A percentile compares a stretch with the other conserved stretches of the same genome.
phyloP scores from a whole-genome alignment of 371 early-diverging fungal species.

The Mortierella sp. region DNA sequence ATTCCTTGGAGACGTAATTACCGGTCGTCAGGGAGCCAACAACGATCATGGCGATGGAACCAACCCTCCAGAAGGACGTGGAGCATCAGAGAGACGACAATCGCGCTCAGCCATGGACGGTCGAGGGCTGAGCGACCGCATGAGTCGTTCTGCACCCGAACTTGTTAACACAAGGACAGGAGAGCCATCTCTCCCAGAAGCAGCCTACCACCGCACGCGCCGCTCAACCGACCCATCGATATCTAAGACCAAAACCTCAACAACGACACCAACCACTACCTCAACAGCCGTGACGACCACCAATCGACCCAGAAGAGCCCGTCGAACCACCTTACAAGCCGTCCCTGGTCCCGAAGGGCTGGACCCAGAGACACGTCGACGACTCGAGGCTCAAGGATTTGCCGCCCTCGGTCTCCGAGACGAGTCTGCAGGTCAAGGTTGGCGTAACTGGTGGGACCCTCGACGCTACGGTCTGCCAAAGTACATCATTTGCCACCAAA shows the following conservation, averaged over 20 bases:
- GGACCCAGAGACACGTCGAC: slow-evolving; percentile 31
- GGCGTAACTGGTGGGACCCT: slow-evolving; percentile 37
- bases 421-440: not conserved
- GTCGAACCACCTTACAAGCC: slow-evolving; percentile 31
- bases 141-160: not conserved
- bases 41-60: not conserved
- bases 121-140: not conserved
- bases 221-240: not conserved
- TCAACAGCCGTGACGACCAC: not conserved
- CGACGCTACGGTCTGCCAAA: slow-evolving; percentile 41
- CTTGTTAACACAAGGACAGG: not conserved
- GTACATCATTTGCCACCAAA: slow-evolving; percentile 23
- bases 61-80: not conserved
- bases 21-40: not conserved
- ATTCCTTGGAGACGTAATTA: not conserved
- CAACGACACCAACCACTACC: not conserved
- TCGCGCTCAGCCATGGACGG: not conserved
- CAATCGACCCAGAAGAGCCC: slow-evolving; percentile 1
- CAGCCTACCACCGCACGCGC: not conserved
- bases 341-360: slow-evolving; percentile 41
- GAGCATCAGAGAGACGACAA: not conserved
- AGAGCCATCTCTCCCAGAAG: not conserved
- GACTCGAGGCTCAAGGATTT: slow-evolving; percentile 36
- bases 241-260: not conserved
- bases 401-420: slow-evolving; percentile 25